These are phyloP conservation scores for Prunus fruticosa DNA, from an alignment of 306 rosid genomes.

Conservation along the genomic window DNA sequence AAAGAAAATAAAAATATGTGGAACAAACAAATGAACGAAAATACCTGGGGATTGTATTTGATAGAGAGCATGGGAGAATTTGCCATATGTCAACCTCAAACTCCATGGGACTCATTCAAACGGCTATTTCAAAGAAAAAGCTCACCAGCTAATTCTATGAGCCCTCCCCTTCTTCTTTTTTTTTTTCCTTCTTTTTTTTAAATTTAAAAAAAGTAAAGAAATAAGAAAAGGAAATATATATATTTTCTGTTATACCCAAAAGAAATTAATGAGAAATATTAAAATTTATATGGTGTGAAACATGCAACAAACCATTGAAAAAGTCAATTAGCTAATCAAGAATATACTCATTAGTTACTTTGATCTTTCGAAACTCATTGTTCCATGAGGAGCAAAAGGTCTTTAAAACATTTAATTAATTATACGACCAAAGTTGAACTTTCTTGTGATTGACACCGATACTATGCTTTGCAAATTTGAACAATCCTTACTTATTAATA, in stretches of 20 bases:
- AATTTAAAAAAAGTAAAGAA: no score
- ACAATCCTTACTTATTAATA: not conserved
- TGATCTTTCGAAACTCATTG: not conserved
- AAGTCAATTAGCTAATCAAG: not conserved
- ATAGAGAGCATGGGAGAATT: constrained; percentile 22
- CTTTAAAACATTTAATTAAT: not conserved
- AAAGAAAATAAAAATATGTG: not conserved
- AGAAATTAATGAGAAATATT: no score
- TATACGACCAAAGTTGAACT: constrained; percentile 1
- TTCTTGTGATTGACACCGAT: constrained; percentile 8
- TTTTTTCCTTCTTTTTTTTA: no score
- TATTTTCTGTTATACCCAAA: not conserved
- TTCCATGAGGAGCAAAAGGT: not conserved
- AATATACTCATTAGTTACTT: not conserved
- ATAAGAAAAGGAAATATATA: not conserved
- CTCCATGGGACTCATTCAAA: constrained; percentile 42
- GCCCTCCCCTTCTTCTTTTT: not conserved
- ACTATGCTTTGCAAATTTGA: not conserved
- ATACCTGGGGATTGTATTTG: not conserved
- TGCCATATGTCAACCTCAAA: constrained; percentile 45
- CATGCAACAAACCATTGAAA: not conserved
- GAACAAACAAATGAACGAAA: not conserved
- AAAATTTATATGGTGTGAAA: not conserved
- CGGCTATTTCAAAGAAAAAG: constrained; percentile 24
- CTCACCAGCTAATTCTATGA: not conserved